phyloP scores from a whole-genome alignment of 495 filamentous ascomycete species.

The Trichoderma orchidacearum region DNA sequence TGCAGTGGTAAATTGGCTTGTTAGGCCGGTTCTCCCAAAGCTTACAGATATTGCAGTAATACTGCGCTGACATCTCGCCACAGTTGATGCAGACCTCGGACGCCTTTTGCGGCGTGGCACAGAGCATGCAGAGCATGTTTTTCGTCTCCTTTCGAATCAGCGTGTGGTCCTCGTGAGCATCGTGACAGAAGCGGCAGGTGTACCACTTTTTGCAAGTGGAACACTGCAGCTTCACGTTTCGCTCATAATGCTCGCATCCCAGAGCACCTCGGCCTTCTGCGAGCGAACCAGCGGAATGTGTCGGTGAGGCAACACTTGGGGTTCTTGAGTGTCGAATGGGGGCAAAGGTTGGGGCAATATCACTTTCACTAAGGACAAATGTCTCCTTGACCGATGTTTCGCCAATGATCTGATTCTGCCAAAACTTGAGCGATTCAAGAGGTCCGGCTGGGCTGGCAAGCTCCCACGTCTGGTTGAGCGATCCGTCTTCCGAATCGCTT shows the following conservation, averaged over 20 bases:
- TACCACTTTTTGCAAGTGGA: conserved; percentile 83
- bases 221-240: conserved; percentile 94
- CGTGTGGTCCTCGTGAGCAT: conserved; percentile 69
- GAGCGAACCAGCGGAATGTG: background rate
- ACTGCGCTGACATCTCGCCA: conserved; percentile 65
- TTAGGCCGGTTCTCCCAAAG: conserved; percentile 88
- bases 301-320: background rate
- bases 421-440: conserved; percentile 23
- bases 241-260: conserved; percentile 85
- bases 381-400: conserved; percentile 24
- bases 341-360: conserved; percentile 58
- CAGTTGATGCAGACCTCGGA: conserved; percentile 65
- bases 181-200: conserved; percentile 91
- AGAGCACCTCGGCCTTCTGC: conserved; percentile 21
- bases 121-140: conserved; percentile 98
- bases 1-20: conserved; percentile 93
- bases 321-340: conserved; percentile 12
- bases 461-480: background rate
- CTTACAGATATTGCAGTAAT: conserved; percentile 91
- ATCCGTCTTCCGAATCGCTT: background rate
- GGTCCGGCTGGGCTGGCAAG: conserved; percentile 11
- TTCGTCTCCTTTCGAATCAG: conserved; percentile 71
- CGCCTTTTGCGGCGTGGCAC: conserved; percentile 72
- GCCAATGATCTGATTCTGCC: conserved; percentile 20
- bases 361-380: conserved; percentile 57